These are phyloP conservation scores for Epichloe typhina DNA, from an alignment of 2,329 filamentous ascomycete species.

Conservation along the genomic window DNA sequence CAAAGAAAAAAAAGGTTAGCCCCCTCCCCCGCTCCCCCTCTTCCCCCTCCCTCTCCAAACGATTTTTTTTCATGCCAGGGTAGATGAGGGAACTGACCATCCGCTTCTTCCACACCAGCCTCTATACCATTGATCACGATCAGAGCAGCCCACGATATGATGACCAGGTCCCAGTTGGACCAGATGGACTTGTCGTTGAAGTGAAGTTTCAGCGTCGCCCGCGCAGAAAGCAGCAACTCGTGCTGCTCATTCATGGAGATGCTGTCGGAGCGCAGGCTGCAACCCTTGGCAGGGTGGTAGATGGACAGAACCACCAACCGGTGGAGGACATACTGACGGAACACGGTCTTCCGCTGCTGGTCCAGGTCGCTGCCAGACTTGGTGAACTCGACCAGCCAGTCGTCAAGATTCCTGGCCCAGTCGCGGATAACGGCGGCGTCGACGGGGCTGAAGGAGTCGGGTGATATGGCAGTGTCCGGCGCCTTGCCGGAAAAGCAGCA, in stretches of 20 bases:
- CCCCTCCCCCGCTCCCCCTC: too few relatives aligned
- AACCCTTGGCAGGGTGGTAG: slow-evolving; percentile 27
- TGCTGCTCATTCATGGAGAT: slow-evolving; percentile 26
- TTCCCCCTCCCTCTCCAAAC: too few relatives aligned
- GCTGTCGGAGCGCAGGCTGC: slow-evolving; percentile 22
- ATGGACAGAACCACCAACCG: slow-evolving; percentile 28
- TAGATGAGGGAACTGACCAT: slow-evolving; percentile 15
- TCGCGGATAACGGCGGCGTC: slow-evolving; percentile 28
- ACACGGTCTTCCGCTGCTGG: slow-evolving; percentile 21
- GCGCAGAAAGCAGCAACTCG: slow-evolving; percentile 26
- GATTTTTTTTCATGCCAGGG: too few relatives aligned
- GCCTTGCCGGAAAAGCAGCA: slow-evolving; percentile 21
- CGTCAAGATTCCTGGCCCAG: slow-evolving; percentile 27
- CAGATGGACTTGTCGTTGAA: slow-evolving; percentile 27
- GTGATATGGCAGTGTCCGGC: slow-evolving; percentile 8
- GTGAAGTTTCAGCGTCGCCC: slow-evolving; percentile 26
- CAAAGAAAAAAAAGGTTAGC: not conserved
- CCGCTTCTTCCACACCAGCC: slow-evolving; percentile 24
- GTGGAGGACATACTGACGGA: slow-evolving; percentile 29
- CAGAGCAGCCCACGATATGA: slow-evolving; percentile 31
- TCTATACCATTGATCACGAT: slow-evolving; percentile 29
- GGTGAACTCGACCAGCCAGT: slow-evolving; percentile 28
- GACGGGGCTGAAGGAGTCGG: slow-evolving; percentile 22
- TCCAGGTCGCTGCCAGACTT: slow-evolving; percentile 18
- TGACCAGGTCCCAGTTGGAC: slow-evolving; percentile 30